Base-by-base conservation (phyloP, 169 alveolate species). In the Babesia caballi region DNA sequence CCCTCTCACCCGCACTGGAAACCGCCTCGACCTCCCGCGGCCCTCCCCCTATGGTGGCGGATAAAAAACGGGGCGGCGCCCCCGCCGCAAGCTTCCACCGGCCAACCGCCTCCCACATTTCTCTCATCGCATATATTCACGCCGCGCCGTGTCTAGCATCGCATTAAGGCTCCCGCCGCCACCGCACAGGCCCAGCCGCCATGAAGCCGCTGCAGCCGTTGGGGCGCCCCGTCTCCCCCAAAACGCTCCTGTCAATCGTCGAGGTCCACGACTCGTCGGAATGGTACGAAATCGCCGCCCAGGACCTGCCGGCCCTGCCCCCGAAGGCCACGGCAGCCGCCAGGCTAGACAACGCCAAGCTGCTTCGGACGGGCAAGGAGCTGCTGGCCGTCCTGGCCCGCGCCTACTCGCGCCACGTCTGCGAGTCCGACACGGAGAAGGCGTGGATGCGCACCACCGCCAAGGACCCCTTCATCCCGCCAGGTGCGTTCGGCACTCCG, bases 371-470 rank as follows among this genome's bases (percentile, higher is more conserved):
- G 56, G 87, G 87, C 63, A 66, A 60, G 69, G 82, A 69, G 50
- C 44, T 78, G 46, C 36, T 78, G 49, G 38, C 42, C 11, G 56
- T 52, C 15, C 11, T 78, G 4, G 46, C 83, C 19, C 63, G 56
- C 28, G 65, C 72, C 12, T 78, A 78, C 51, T 66, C 74, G 15
- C 38, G 44, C 15, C 30, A 56, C 46, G 59, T 42, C 9, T 78
- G 87, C 53, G 44, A 61, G 12, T 57, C 23, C 5, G 87, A 78
- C 66, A 35, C 60, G 8, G 76, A 78, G 35, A 61, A 57, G 65
- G 47, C 46, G n/a, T 78, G 87, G 87, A 41, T 78, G 59, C 82
- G 73, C 12, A 35, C 52, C 6, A 33, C 70, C 7, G 87, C 87
- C 19, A 49, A 69, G 33, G 83, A 78, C 40, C 83, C 81, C 32